Evolutionary conservation across 2,329 filamentous ascomycete species (phyloP), one percentile per base, ranked within the genome.

Genomic region (Magnaporthiopsis rhizophila): DNA sequence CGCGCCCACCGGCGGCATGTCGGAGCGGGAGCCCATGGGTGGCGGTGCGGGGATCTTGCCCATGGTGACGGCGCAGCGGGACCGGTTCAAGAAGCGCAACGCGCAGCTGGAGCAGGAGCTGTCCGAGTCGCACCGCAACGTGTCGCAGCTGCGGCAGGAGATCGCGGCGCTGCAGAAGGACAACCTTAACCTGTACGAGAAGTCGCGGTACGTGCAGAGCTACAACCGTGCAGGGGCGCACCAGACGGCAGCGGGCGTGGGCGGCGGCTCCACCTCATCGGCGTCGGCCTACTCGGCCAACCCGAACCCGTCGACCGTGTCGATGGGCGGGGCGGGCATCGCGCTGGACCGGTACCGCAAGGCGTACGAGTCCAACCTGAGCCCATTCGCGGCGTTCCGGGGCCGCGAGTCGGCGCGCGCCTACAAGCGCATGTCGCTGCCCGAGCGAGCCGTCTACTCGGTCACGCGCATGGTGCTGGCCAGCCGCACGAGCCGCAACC

Each of bases 21-120:
- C 38, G 8, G 77, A 81, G 56, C 78, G 82, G 21, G 90, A 92
- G 60, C 81, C 88, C 11, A 83, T 89, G 64, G 90, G 89, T 38
- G 83, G 90, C 64, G 91, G 91, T 2, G 91, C 91, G 0, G 92
- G 93, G 15, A 97, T 99, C 68, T 80, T 99, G 30, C 96, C 95
- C 45, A 99, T 99, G 96, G 90, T 99, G 63, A 97, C 95, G 45
- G 95, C 96, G 1, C 96, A 99, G 77, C 89, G 95, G 67, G 95
- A 99, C 77, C 91, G 95, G 62, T 99, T 98, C 85, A 98, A 97
- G 82, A 92, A 96, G 80, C 91, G 93, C 72, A 98, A 97, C 69
- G 80, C 87, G 0, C 90, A 99, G 74, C 85, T 99, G 28, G 95
- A 98, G 77, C 86, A 90, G 66, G 94, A 98, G 72, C 81, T 98